A percentile compares a stretch with the other conserved stretches of the same genome.
Conservation (phyloP, 192 early-diverging fungal genomes). For the Coemansia sp. region DNA sequence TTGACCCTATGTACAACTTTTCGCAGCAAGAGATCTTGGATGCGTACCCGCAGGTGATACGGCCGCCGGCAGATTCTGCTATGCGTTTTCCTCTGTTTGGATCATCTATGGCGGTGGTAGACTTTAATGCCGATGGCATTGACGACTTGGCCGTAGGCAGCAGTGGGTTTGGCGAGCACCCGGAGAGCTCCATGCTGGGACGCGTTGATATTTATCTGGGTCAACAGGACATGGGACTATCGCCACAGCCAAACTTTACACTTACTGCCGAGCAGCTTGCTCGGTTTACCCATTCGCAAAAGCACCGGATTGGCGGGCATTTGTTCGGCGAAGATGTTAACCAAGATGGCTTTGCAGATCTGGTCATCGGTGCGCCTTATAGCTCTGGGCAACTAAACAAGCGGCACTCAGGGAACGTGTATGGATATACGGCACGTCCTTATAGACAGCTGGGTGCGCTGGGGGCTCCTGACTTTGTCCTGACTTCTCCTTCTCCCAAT, state of each 20-base stretch:
- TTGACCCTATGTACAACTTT: constrained; percentile 8
- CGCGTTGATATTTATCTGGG: constrained; percentile 71
- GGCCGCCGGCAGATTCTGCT: constrained; percentile 13
- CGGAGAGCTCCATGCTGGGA: constrained; percentile 45
- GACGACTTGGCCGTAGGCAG: constrained; percentile 78
- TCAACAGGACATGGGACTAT: constrained; percentile 46
- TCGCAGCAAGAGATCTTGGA: constrained; percentile 51
- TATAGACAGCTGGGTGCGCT: neutral
- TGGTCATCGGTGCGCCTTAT: constrained; percentile 67
- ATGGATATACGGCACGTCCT: constrained; percentile 38
- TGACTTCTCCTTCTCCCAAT: constrained; percentile 29
- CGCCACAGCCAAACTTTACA: constrained; percentile 49
- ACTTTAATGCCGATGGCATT: constrained; percentile 82
- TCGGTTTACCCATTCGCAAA: constrained; percentile 9
- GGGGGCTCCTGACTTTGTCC: constrained; percentile 35
- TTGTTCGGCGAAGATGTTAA: constrained; percentile 63
- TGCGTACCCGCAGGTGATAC: constrained; percentile 36
- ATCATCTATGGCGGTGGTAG: constrained; percentile 69
- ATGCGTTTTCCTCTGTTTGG: constrained; percentile 63
- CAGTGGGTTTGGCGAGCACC: constrained; percentile 54
- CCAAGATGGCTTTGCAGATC: constrained; percentile 62
- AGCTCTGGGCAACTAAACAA: constrained; percentile 21
- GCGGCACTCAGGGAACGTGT: constrained; percentile 51
- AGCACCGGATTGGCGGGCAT: constrained; percentile 34
- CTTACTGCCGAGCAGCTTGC: constrained; percentile 39